Conservation (phyloP, 2,329 filamentous ascomycete genomes). For the Xylariaceae sp. region DNA sequence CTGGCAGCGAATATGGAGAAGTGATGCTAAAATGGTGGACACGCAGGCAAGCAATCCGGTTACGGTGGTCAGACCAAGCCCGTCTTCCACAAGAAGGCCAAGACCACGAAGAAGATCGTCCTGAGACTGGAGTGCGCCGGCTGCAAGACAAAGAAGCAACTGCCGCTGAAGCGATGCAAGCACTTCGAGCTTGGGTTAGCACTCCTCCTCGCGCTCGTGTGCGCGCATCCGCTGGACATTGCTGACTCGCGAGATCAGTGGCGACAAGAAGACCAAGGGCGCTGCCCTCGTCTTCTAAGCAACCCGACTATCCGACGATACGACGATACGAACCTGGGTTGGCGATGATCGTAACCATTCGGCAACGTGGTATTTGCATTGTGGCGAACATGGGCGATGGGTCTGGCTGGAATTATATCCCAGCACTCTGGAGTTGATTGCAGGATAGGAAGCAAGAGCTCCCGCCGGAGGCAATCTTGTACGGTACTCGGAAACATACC, state of each 20-base stretch:
- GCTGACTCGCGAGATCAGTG: conserved; percentile 55
- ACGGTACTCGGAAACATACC: conserved; percentile 4
- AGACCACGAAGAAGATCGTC: conserved; percentile 54
- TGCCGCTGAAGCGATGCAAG: conserved; percentile 99
- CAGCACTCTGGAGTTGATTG: conserved; percentile 13
- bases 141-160: conserved; percentile 56
- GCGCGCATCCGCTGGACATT: conserved; percentile 1
- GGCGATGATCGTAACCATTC: conserved; percentile 10
- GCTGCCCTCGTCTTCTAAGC: conserved; percentile 95
- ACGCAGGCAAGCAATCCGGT: conserved; percentile 9
- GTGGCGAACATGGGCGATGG: conserved; percentile 8
- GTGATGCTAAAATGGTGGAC: too few species aligned
- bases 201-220: conserved; percentile 4
- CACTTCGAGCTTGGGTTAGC: conserved; percentile 99
- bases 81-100: conserved; percentile 46
- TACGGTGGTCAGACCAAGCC: conserved; percentile 98
- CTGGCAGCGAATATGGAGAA: too few species aligned
- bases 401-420: conserved; percentile 7
- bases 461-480: conserved; percentile 6
- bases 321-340: conserved; percentile 13
- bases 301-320: conserved; percentile 10
- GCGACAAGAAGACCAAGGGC: conserved; percentile 99
- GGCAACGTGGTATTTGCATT: conserved; percentile 7
- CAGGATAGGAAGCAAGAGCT: conserved; percentile 11
- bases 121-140: conserved; percentile 93